Percentiles rank a stretch among this genome's conserved stretches.
These are phyloP conservation scores for Pontederia crassipes DNA, from an alignment of 176 grass and related monocot genomes.

Conservation along the genomic window DNA sequence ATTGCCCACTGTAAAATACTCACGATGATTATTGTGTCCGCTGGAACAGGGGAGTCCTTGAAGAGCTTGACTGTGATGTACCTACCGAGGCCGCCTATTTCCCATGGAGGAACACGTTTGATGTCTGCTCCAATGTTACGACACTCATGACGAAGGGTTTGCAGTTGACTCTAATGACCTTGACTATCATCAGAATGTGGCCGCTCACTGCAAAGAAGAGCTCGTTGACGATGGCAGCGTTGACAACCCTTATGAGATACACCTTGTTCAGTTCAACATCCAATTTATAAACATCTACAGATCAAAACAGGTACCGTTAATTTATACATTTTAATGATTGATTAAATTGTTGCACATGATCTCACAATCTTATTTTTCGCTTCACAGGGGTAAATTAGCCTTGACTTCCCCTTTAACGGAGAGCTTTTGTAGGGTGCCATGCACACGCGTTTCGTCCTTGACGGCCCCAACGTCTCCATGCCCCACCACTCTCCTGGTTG, in stretches of 20 bases:
- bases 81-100: slow-evolving; percentile 21
- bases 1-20: slow-evolving; percentile 54
- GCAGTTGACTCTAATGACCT: slow-evolving; percentile 50
- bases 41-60: slow-evolving; percentile 32
- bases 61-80: slow-evolving; percentile 40
- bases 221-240: slow-evolving; percentile 56
- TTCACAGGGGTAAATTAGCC: slow-evolving; percentile 45
- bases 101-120: slow-evolving; percentile 38
- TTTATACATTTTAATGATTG: not conserved
- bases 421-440: slow-evolving; percentile 39
- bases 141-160: slow-evolving; percentile 34
- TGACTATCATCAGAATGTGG: slow-evolving; percentile 53
- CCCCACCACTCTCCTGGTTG: slow-evolving; percentile 72
- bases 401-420: slow-evolving; percentile 56
- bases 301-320: no score
- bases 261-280: slow-evolving; percentile 39
- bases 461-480: slow-evolving; percentile 38
- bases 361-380: slow-evolving; percentile 9
- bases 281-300: slow-evolving; percentile 42
- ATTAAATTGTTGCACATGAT: not conserved
- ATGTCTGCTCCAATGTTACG: slow-evolving; percentile 41
- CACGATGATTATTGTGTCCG: slow-evolving; percentile 40
- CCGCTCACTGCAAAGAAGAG: slow-evolving; percentile 55
- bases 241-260: slow-evolving; percentile 56
- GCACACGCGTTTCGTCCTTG: slow-evolving; percentile 28